Evolutionary conservation across 805 yeast species (phyloP), one percentile per base, ranked within the genome.

Genomic region (Myxozyma nipponensis): DNA sequence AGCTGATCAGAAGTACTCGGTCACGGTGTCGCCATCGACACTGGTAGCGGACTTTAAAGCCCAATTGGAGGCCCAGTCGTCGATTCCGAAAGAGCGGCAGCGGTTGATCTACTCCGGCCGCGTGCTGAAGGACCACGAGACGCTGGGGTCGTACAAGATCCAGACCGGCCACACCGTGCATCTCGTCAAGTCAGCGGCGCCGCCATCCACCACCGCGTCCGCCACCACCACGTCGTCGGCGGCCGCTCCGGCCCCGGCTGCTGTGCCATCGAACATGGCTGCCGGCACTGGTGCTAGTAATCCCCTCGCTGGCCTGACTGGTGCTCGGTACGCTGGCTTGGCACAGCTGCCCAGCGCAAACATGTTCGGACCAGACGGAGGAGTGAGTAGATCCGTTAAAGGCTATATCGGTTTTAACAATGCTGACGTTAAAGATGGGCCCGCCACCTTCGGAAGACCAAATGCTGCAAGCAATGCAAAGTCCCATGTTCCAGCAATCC

Each of bases 321-420:
- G 96, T 44, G 98, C 98, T 1, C 79, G 97, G 47, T 93, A 89
- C 64, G 97, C 98, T 2, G 98, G 98, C 1, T 82, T 81, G 3
- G 78, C 89, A 5, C 90, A 88, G 62, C 74, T 93, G 68, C 98
- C 98, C 3, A 77, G 86, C 2, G 87, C 88, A 1, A 79, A 83
- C 41, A 78, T 87, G 84, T 89, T 91, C 71, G 96, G 96, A 1
- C 90, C 96, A 24, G 97, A 90, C 67, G 95, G 95, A 37, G 98
- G 97, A 17, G 58, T 52, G 49, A 7, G 56, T 36, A n/a, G 5
- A 15, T 23, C 15, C 28, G 4, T 39, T 10, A 21, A 28, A n/a
- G 4, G 26, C 18, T 22, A 34, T 23, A 35, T 19, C 21, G 9
- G 6, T 7, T 18, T 7, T 6, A 6, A 7, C 6, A n/a, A 7